Evolutionary conservation across 805 yeast genomes (phyloP), one percentile per base, ranked within the genome.

Genomic region (Blastobotrys terrestris): DNA sequence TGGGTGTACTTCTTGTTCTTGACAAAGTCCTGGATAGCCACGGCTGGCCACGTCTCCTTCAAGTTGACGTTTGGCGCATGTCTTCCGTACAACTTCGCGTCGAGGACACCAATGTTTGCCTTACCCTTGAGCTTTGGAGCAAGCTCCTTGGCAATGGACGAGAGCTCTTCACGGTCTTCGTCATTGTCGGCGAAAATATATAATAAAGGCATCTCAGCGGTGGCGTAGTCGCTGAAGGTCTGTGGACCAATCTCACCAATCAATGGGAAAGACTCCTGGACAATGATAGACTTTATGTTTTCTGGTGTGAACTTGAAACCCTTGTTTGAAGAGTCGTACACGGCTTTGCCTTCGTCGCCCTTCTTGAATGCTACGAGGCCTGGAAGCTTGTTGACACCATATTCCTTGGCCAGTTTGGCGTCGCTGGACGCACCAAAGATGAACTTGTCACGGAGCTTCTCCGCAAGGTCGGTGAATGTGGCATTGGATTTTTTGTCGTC

Each of bases 31-130:
- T 92, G 97, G 60, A 92, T 85, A 48, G 83, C 96, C 67, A 94
- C 84, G 55, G 92, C 80, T 69, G 99, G 99, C 80, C 86, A 85
- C 63, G 83, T 80, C 66, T 87, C 86, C 72, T 83, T 76, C 80
- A 91, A 79, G 77, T 86, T 88, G 68, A 94, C 78, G 72, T 82
- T 80, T 65, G 80, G 84, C 53, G 96, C 96, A 67, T 92, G 98
- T 70, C 78, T 80, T 59, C 96, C 96, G 67, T 73, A 94, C 63
- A 74, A 73, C 52, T 75, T 65, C 53, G 96, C 95, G 64, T 92
- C 91, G 63, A 94, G 76, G 71, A 92, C 95, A 60, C 87, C 97
- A 70, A 94, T 84, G 75, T 86, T 87, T 60, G 90, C 70, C 66
- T 80, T 77, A 57, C 96, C 96, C 75, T 88, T 81, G 72, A 78